Percentiles rank a stretch among this genome's conserved stretches.
These are phyloP conservation scores for Plantago lanceolata DNA, from an alignment of 305 asterid species.

Conservation along the genomic window DNA sequence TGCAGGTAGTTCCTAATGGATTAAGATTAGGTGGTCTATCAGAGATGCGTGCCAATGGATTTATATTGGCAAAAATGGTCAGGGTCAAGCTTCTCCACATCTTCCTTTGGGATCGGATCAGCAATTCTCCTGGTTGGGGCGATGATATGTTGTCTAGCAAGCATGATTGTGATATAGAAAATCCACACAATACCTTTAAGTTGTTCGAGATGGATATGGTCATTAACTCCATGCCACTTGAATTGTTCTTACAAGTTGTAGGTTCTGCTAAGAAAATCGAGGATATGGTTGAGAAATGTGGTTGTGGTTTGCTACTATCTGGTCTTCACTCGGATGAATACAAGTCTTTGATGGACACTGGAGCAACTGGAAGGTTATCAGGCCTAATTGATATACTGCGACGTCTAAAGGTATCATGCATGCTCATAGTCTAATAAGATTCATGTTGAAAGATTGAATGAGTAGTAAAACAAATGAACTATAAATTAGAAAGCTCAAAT, in stretches of 20 bases:
- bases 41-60: conserved; percentile 75
- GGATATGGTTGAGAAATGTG: conserved; percentile 62
- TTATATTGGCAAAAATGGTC: conserved; percentile 76
- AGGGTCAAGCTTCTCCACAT: conserved; percentile 80
- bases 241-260: conserved; percentile 77
- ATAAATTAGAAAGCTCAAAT: too few relatives aligned
- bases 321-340: conserved; percentile 69
- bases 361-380: conserved; percentile 73
- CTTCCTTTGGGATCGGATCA: conserved; percentile 67
- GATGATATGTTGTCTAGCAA: conserved; percentile 44
- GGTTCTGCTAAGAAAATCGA: conserved; percentile 66
- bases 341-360: conserved; percentile 60
- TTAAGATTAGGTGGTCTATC: conserved; percentile 40
- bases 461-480: too few relatives aligned
- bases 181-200: conserved; percentile 73
- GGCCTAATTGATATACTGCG: conserved; percentile 63
- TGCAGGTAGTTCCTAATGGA: conserved; percentile 55
- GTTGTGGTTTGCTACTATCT: conserved; percentile 54
- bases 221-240: conserved; percentile 74
- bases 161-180: conserved; percentile 45
- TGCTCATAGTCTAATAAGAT: conserved; percentile 9
- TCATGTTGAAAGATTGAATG: not conserved
- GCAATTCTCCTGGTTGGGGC: conserved; percentile 51
- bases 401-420: conserved; percentile 66
- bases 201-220: conserved; percentile 61